These are phyloP conservation scores for Chloris gayana DNA, from an alignment of 176 grass and related monocot species.

Conservation along the genomic window DNA sequence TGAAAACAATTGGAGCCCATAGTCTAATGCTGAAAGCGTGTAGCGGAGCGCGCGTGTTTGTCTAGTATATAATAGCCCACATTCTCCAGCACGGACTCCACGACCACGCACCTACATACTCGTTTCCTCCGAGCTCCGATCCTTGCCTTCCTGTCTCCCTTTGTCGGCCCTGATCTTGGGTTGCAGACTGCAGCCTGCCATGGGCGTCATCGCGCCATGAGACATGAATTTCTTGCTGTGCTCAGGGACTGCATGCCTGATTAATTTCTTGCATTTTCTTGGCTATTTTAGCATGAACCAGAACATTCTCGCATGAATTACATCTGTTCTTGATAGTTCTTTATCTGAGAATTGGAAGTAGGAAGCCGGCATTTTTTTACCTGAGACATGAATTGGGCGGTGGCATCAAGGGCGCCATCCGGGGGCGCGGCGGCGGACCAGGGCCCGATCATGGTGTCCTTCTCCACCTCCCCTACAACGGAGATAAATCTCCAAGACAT, in stretches of 20 bases:
- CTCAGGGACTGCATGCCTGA: not conserved
- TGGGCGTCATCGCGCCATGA: not conserved
- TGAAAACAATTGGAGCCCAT: not conserved
- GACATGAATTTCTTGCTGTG: not conserved
- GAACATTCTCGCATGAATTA: no score
- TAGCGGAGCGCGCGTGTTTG: no score
- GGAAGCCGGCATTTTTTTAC: not conserved
- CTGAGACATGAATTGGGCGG: slow-evolving; percentile 60
- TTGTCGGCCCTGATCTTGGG: slow-evolving; percentile 3
- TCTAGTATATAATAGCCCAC: no score
- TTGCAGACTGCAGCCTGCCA: not conserved
- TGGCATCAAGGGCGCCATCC: slow-evolving; percentile 38
- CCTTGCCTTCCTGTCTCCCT: no score
- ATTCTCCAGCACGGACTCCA: no score
- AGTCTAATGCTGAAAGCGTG: no score
- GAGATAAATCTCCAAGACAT: slow-evolving; percentile 42
- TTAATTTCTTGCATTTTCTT: not conserved
- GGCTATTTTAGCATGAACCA: no score
- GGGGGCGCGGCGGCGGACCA: slow-evolving; percentile 45
- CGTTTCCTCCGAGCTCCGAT: not conserved
- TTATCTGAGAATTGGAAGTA: slow-evolving; percentile 4
- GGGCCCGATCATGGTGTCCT: slow-evolving; percentile 45
- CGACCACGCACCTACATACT: no score
- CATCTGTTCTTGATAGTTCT: slow-evolving; percentile 18
- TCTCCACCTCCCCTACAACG: not conserved